Base-by-base conservation (phyloP, 2,329 filamentous ascomycete species). In the Fusarium denticulatum region DNA sequence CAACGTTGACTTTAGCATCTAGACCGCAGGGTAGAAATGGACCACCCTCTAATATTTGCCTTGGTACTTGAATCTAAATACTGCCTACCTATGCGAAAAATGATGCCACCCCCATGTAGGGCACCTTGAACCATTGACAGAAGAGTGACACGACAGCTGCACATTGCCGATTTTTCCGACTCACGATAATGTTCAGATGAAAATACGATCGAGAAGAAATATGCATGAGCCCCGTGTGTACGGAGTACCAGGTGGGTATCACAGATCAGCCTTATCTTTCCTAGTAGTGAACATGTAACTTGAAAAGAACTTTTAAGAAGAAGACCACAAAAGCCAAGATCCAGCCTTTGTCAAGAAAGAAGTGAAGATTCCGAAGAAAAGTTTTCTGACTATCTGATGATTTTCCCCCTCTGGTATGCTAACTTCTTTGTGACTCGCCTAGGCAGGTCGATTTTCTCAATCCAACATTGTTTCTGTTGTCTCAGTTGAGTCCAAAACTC, bases 391-490 rank as follows among this genome's bases (percentile, higher is more conserved):
- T 30, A 20, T 18, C 20, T 30, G 32, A 24, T 59, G 15, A n/a
- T 30, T 49, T 49, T 10, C 15, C 18, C 20, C 20, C 40, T 49
- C 30, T 49, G 55, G 24, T 28, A 49, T 58, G 55, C 20, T 16
- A 46, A 36, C 30, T 58, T 47, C 40, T 58, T 58, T 58, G 40
- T 49, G 34, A 37, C 24, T 59, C 32, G n/a, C 15, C 32, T 37
- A 22, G 24, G 14, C 32, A 37, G 32, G 24, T 50, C 40, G 24
- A 67, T 37, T 45, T 49, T 32, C n/a, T 52, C 49, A 46, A 39
- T 42, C 49, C 61, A 65, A 49, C 53, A 32, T 60, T 53, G 42
- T 63, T 65, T 39, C 58, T 42, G 46, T 47, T 70, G 67, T 69
- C 66, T 69, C 50, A 69, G 52, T 65, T 45, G 34, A 47, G 39